phyloP scores from a whole-genome alignment of 257 asterid genomes.

The Ajuga chamaepitys region DNA sequence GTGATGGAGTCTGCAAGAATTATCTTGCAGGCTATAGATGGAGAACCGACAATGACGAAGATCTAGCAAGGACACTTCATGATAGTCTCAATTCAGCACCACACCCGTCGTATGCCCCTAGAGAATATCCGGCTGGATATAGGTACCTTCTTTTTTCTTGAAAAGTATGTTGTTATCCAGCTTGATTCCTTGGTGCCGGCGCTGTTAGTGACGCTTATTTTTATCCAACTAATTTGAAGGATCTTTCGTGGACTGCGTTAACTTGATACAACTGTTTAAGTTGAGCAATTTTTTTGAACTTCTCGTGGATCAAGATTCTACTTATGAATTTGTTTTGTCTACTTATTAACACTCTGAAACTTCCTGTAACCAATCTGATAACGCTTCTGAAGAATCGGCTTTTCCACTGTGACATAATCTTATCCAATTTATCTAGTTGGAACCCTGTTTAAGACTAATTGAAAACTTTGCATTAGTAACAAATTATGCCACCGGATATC shows the following conservation, averaged over 20 bases:
- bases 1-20: not conserved
- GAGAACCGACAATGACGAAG: constrained; percentile 48
- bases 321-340: not conserved
- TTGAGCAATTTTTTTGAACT: not conserved
- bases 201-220: not conserved
- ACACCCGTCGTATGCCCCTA: constrained; percentile 40
- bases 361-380: not conserved
- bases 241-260: not conserved
- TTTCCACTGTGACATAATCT: not conserved
- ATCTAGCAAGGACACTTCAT: constrained; percentile 38
- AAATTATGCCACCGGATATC: too few relatives aligned
- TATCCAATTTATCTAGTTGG: not conserved
- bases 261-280: not conserved
- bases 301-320: not conserved
- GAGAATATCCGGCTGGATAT: constrained; percentile 38
- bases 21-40: constrained; percentile 49
- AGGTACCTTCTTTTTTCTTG: constrained; percentile 29
- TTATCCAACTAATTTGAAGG: not conserved
- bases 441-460: not conserved
- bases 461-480: too few relatives aligned
- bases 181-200: not conserved
- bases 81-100: constrained; percentile 39
- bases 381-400: not conserved
- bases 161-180: not conserved
- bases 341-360: too few relatives aligned